These are phyloP conservation scores for Myxozyma sirexii DNA, from an alignment of 805 yeast species.

Conservation along the genomic window DNA sequence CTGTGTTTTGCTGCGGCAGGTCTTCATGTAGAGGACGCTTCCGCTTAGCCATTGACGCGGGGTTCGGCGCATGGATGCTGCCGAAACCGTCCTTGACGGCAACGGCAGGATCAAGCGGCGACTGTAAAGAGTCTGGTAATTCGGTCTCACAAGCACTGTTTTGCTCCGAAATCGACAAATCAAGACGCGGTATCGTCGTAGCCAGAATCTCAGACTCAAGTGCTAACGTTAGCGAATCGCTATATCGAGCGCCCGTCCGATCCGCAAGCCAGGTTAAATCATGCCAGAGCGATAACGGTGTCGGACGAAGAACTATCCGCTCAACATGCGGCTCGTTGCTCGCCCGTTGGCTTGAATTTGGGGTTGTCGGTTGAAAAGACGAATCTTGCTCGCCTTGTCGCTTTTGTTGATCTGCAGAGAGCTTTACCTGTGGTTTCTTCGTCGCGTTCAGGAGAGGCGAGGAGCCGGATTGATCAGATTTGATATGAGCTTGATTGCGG, in stretches of 20 bases:
- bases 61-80: constrained; percentile 36
- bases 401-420: not conserved
- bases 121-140: not conserved
- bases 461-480: not conserved
- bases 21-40: constrained; percentile 65
- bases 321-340: constrained; percentile 64
- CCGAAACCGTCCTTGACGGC: constrained; percentile 14
- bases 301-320: constrained; percentile 76
- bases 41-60: constrained; percentile 21
- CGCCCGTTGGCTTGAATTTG: not conserved
- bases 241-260: constrained; percentile 70
- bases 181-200: constrained; percentile 74
- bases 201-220: constrained; percentile 88
- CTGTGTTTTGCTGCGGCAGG: constrained; percentile 67
- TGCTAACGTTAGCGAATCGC: constrained; percentile 74
- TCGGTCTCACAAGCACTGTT: not conserved
- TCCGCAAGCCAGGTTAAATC: constrained; percentile 70
- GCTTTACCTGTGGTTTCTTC: not conserved
- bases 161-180: constrained; percentile 56
- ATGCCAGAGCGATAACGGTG: constrained; percentile 77
- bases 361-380: not conserved
- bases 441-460: not conserved
- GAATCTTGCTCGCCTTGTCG: not conserved
- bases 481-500: not conserved
- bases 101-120: not conserved